Base-by-base conservation (phyloP, 768 basidiomycete species). In the Candolleomyces eurysporus region DNA sequence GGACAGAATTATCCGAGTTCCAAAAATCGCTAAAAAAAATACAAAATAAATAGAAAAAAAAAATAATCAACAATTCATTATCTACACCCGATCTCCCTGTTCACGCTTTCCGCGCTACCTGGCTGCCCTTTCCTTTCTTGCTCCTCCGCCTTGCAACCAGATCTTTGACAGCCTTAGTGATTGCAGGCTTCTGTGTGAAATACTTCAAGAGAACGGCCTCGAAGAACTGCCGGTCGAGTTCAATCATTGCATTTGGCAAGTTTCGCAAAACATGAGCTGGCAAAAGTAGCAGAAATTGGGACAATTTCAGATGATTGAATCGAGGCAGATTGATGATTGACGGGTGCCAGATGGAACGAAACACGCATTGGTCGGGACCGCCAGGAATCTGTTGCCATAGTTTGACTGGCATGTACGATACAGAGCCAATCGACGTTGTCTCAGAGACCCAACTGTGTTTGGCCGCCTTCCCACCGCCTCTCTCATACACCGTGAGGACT, bases 381-480 rank as follows among this genome's bases (percentile, higher is more conserved):
- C 49, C 31, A 30, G 46, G 40, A 9, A 49, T 49, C 30, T 58
- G 62, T 31, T 48, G 19, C 52, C 57, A 63, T 16, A 60, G 16
- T 21, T 60, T 59, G 51, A 56, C 31, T 4, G 51, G 59, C 11
- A 63, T 51, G 36, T 63, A 63, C 9, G 62, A 63, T 3, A 63
- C 31, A 21, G 59, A 16, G 21, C 59, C 62, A 42, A 63, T 48
- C 9, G 42, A 61, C 5, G 5, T 4, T 3, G 52, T 17, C 26
- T 63, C 53, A 2, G 62, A 63, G 6, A 52, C 48, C 62, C 62
- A 63, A 9, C 39, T 21, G 46, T 63, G 62, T 8, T 36, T 42
- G n/a, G 59, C 62, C 13, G 50, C 31, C 52, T 63, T 63, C 17
- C 62, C 62, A 5, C 62, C 62, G 22, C 59, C 53, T 49, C 50